Conservation (phyloP, 2,329 filamentous ascomycete genomes). For the Ophiostoma sp. region DNA sequence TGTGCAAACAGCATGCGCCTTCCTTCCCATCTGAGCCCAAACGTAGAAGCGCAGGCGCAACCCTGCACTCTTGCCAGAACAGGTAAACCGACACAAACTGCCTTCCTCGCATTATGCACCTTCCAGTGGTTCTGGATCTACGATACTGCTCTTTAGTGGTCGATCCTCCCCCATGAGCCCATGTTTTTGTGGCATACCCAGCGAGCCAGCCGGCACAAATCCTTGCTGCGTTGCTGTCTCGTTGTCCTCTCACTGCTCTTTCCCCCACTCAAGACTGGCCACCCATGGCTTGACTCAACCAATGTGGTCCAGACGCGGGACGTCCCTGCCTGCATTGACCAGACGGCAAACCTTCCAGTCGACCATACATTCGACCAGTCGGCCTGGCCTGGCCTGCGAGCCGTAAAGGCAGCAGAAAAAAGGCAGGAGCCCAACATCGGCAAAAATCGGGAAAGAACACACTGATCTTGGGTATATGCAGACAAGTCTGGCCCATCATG, state of each 20-base stretch:
- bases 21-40: slow-evolving; percentile 5
- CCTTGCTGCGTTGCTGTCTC: background rate
- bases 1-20: slow-evolving; percentile 7
- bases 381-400: slow-evolving; percentile 1
- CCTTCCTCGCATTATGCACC: background rate
- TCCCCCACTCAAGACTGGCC: background rate
- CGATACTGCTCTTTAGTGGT: background rate
- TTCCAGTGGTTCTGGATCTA: background rate
- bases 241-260: background rate
- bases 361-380: background rate
- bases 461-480: background rate
- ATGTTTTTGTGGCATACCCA: background rate
- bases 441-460: background rate
- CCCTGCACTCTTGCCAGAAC: background rate
- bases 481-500: background rate
- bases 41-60: background rate
- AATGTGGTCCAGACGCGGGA: background rate
- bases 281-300: too few species aligned
- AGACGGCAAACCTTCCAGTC: background rate
- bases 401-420: background rate
- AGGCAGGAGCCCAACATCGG: background rate
- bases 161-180: background rate
- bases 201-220: background rate
- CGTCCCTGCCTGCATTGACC: slow-evolving; percentile 16
- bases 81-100: background rate